Conservation (phyloP, 768 basidiomycete species). For the Nidularia pulvinata region DNA sequence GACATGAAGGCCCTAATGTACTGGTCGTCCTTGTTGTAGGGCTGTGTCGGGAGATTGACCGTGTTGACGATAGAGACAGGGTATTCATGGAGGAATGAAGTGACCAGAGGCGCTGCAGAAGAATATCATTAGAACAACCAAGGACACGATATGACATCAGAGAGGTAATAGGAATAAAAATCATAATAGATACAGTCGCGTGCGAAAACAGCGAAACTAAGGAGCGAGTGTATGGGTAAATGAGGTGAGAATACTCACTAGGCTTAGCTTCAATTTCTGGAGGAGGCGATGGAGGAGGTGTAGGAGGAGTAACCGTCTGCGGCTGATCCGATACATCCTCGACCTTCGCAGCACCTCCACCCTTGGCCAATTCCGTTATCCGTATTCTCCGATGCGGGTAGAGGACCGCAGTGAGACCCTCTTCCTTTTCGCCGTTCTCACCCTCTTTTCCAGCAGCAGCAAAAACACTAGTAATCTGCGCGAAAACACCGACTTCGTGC, state of each 20-base stretch:
- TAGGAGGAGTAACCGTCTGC: constrained; percentile 48
- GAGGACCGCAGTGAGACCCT: constrained; percentile 91
- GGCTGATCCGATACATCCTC: constrained; percentile 39
- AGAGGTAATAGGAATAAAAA: no score
- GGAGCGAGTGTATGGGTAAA: neutral
- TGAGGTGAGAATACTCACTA: neutral
- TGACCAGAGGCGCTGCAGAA: constrained; percentile 62
- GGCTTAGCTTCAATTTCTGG: constrained; percentile 12
- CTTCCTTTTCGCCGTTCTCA: constrained; percentile 50
- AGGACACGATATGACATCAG: no score
- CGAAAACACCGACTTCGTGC: constrained; percentile 93
- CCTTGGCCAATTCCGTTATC: constrained; percentile 85
- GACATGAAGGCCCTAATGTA: constrained; percentile 95
- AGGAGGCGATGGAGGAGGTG: constrained; percentile 29
- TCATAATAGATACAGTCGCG: neutral
- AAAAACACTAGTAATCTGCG: constrained; percentile 95
- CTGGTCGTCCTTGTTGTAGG: constrained; percentile 92
- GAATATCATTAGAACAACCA: no score
- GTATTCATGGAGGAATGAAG: constrained; percentile 84
- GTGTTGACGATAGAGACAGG: constrained; percentile 88
- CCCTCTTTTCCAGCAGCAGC: constrained; percentile 46
- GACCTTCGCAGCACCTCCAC: constrained; percentile 33
- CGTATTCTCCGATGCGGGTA: constrained; percentile 92
- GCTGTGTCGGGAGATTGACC: constrained; percentile 76
- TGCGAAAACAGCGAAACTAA: neutral